Conservation (phyloP, 2,329 filamentous ascomycete species). For the Magnaporthiopsis poae region DNA sequence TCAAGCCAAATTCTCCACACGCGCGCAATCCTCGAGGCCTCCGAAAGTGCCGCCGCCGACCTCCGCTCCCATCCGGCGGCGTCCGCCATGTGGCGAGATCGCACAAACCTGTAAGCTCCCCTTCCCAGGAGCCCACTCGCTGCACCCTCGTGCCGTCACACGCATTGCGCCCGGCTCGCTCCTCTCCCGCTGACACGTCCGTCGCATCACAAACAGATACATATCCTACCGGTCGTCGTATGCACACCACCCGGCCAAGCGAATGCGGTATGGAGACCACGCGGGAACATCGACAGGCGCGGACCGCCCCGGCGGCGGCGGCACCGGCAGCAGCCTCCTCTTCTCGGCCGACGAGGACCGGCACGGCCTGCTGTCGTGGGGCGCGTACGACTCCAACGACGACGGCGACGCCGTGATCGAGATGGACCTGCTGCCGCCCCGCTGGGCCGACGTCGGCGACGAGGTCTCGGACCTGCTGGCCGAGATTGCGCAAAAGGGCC, state of each 20-base stretch:
- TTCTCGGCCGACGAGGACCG: slow-evolving; percentile 46
- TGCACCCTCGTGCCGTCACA: slow-evolving; percentile 13
- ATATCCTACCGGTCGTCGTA: slow-evolving; percentile 99
- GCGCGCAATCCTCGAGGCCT: not conserved
- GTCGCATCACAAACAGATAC: slow-evolving; percentile 36
- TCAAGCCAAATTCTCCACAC: not conserved
- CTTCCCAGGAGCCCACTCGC: slow-evolving; percentile 11
- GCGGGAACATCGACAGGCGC: slow-evolving; percentile 52
- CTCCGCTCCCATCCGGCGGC: slow-evolving; percentile 22
- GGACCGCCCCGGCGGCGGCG: slow-evolving; percentile 40
- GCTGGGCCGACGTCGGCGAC: slow-evolving; percentile 92
- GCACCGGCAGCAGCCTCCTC: slow-evolving; percentile 29
- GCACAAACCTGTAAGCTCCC: slow-evolving; percentile 79
- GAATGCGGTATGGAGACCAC: slow-evolving; percentile 55
- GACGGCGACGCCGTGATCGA: slow-evolving; percentile 94
- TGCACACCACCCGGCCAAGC: slow-evolving; percentile 83
- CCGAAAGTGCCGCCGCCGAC: not conserved
- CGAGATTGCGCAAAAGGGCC: slow-evolving; percentile 72
- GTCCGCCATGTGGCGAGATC: slow-evolving; percentile 93
- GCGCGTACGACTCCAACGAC: slow-evolving; percentile 66
- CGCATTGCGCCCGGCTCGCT: not conserved
- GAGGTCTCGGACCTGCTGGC: slow-evolving; percentile 77
- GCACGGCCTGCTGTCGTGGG: slow-evolving; percentile 74
- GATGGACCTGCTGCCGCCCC: slow-evolving; percentile 90
- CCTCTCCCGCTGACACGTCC: not conserved